Conservation (phyloP, 768 basidiomycete genomes). For the Russula griseocarnosa region DNA sequence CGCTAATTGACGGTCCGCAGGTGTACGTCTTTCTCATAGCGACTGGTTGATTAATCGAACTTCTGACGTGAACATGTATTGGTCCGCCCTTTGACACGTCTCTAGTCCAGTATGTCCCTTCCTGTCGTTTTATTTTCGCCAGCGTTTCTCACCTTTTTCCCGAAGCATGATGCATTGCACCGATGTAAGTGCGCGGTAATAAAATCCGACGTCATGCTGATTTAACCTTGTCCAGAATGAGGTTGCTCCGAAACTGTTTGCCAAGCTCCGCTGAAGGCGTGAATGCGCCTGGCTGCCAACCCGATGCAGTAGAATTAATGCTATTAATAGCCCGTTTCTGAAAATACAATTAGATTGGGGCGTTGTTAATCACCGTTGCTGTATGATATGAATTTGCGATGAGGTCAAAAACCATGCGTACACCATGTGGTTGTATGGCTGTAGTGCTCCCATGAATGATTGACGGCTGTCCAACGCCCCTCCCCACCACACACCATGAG, state of each 20-base stretch:
- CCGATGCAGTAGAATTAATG: constrained; percentile 6
- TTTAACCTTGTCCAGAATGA: constrained; percentile 37
- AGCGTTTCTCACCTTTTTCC: constrained; percentile 20
- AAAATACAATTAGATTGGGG: constrained; percentile 5
- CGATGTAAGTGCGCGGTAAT: constrained; percentile 55
- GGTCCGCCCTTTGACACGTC: not conserved
- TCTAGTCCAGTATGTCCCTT: constrained; percentile 62
- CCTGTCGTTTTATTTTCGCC: constrained; percentile 3
- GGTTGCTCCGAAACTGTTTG: constrained; percentile 77
- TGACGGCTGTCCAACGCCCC: not conserved
- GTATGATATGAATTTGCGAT: not conserved
- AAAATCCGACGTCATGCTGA: not conserved
- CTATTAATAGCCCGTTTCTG: not conserved
- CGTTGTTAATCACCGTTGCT: not conserved
- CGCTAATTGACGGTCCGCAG: constrained; percentile 3
- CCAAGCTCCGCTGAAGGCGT: constrained; percentile 55
- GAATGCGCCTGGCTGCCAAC: not conserved
- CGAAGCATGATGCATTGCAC: constrained; percentile 88
- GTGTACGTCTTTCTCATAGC: constrained; percentile 30
- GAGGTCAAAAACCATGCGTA: not conserved
- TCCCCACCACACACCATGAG: too few relatives aligned
- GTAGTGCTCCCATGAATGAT: not conserved
- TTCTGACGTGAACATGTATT: constrained; percentile 22
- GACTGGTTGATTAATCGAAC: not conserved
- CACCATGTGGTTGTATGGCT: not conserved